Evolutionary conservation across 768 basidiomycete genomes (phyloP).

Genomic region (Lyophyllum shimeji): DNA sequence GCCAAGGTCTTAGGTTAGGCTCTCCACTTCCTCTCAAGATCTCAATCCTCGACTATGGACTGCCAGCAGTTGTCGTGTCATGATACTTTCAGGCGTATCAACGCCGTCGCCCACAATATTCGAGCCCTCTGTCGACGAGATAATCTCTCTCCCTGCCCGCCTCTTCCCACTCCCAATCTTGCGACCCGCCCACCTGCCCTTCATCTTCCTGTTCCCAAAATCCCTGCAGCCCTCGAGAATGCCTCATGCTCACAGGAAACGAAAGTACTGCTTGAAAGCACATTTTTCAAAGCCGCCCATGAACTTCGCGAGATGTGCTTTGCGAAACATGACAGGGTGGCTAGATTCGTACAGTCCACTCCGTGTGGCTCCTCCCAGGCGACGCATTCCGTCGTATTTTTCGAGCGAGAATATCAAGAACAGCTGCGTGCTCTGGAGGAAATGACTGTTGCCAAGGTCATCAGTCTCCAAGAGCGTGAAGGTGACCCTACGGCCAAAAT

Average conservation of each 20-base stretch:
- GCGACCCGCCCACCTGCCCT: background rate
- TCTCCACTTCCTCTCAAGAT: background rate
- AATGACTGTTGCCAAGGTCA: background rate
- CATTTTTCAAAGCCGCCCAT: background rate
- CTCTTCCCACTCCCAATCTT: background rate
- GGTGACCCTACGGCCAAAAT: background rate
- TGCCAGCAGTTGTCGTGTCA: background rate
- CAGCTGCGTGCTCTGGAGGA: background rate
- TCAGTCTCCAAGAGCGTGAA: background rate
- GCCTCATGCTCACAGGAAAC: background rate
- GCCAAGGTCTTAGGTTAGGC: background rate
- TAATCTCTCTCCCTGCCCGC: background rate
- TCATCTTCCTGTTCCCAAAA: background rate
- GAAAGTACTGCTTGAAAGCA: background rate
- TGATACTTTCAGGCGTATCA: background rate
- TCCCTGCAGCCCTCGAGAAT: background rate
- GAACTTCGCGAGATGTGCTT: background rate
- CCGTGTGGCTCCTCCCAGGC: background rate
- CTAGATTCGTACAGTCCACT: background rate
- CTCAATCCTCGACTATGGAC: background rate
- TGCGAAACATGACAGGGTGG: background rate
- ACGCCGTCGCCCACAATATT: background rate
- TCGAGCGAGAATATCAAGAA: background rate
- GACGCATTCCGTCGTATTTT: background rate
- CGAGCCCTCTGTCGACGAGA: background rate